phyloP scores from a whole-genome alignment of 331 rosid species.

The Acacia concinna region DNA sequence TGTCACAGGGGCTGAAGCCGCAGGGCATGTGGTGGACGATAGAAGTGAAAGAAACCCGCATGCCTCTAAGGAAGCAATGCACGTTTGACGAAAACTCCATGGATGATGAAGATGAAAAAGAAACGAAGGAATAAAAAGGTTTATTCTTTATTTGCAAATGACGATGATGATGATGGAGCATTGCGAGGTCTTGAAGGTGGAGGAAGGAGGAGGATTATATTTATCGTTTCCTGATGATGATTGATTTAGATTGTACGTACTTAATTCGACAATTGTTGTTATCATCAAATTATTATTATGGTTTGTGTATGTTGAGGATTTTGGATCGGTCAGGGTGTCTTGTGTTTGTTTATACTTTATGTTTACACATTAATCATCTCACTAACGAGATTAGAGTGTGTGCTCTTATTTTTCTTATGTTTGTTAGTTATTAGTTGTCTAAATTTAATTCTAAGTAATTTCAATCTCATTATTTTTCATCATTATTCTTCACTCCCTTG shows the following conservation, averaged over 20 bases:
- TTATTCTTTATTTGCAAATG: conserved; percentile 29
- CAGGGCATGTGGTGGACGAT: conserved; percentile 43
- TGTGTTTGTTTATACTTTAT: not conserved
- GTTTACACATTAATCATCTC: conserved; percentile 1
- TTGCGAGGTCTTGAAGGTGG: not conserved
- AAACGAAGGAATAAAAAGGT: not conserved
- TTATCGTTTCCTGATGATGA: not conserved
- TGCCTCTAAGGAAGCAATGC: conserved; percentile 30
- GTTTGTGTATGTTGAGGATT: conserved; percentile 6
- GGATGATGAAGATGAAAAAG: not conserved
- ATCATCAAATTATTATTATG: not conserved
- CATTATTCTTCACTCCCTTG: not conserved
- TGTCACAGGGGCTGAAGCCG: conserved; percentile 48
- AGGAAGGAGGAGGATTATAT: not conserved
- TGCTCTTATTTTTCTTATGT: not conserved
- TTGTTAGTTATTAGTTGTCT: not conserved
- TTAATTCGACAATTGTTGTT: not conserved
- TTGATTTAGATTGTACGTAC: conserved; percentile 6
- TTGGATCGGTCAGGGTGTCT: not conserved
- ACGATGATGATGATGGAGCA: not conserved
- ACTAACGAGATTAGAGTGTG: conserved; percentile 3
- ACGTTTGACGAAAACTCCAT: conserved; percentile 16
- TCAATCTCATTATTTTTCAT: not conserved
- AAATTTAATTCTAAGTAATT: not conserved
- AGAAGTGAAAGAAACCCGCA: conserved; percentile 17